Conservation (phyloP, 129 eudicot genomes). For the Mikania micrantha region DNA sequence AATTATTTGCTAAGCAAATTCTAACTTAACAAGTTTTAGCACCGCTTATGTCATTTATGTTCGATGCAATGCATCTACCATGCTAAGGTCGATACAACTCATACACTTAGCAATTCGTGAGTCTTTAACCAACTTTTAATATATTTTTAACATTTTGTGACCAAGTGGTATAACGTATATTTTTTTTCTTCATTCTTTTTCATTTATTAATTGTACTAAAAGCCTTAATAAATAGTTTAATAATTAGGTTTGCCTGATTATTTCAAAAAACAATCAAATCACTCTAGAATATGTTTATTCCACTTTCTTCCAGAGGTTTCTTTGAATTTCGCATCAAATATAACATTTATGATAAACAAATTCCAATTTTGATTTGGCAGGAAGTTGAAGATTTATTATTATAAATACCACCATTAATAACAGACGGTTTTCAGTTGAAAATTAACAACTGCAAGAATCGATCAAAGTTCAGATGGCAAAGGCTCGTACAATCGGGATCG, state of each 20-base stretch:
- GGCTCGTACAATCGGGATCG: constrained; percentile 58
- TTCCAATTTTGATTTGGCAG: neutral
- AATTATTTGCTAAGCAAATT: too few relatives aligned
- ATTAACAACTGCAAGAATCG: neutral
- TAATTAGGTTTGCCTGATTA: neutral
- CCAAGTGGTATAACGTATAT: too few relatives aligned
- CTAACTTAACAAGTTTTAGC: too few relatives aligned
- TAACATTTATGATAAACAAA: neutral
- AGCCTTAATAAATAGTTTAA: too few relatives aligned
- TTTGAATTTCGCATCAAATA: neutral
- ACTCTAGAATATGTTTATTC: neutral
- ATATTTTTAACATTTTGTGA: too few relatives aligned
- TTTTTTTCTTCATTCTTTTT: too few relatives aligned
- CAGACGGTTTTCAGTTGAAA: neutral
- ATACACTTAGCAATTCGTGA: too few relatives aligned
- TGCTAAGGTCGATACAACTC: too few relatives aligned
- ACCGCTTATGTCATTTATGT: too few relatives aligned
- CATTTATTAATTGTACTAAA: too few relatives aligned
- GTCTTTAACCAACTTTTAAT: too few relatives aligned
- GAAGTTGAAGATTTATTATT: neutral
- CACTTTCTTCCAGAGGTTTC: constrained; percentile 38
- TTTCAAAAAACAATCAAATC: neutral
- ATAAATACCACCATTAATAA: constrained; percentile 3
- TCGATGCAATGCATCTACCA: too few relatives aligned
- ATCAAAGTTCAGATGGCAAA: constrained; percentile 30